A percentile compares a stretch with the other conserved stretches of the same genome.
These are phyloP conservation scores for Tanacetum coccineum DNA, from an alignment of 129 eudicot species.

Conservation along the genomic window DNA sequence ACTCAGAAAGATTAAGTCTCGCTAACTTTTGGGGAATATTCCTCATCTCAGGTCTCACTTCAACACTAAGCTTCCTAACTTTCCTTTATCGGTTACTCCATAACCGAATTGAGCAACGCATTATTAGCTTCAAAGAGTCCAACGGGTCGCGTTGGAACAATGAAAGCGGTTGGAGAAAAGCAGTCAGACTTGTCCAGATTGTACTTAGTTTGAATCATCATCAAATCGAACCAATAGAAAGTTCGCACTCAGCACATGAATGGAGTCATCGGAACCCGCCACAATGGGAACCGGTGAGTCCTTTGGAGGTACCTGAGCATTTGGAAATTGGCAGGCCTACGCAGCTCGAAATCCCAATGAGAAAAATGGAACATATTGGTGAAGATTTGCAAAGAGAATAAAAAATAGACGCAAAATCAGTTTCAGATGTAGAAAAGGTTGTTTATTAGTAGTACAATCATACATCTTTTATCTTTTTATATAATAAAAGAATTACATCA, in stretches of 20 bases:
- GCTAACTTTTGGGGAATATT: conserved; percentile 59
- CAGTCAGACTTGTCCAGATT: conserved; percentile 10
- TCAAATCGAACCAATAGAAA: conserved; percentile 16
- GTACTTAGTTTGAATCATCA: conserved; percentile 27
- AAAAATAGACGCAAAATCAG: neutral
- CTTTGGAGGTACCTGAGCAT: conserved; percentile 31
- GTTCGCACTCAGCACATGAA: neutral
- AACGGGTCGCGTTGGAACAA: conserved; percentile 8
- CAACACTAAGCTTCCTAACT: conserved; percentile 39
- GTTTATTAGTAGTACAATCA: too few species aligned
- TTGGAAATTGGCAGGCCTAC: conserved; percentile 39
- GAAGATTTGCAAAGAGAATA: neutral
- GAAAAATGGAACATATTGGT: conserved; percentile 18
- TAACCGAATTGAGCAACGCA: conserved; percentile 29
- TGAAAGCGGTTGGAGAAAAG: conserved; percentile 28
- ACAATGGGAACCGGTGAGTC: conserved; percentile 33
- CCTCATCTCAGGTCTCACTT: conserved; percentile 37
- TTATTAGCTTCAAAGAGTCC: conserved; percentile 23
- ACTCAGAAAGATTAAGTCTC: conserved; percentile 34
- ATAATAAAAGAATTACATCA: too few species aligned
- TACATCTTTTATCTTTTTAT: too few species aligned
- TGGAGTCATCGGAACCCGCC: conserved; percentile 10
- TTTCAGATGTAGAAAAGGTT: neutral
- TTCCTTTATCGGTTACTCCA: conserved; percentile 36
- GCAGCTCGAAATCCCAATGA: conserved; percentile 34